Evolutionary conservation across 495 filamentous ascomycete genomes (phyloP).

Genomic region (Hyphodiscus hymeniophilus): DNA sequence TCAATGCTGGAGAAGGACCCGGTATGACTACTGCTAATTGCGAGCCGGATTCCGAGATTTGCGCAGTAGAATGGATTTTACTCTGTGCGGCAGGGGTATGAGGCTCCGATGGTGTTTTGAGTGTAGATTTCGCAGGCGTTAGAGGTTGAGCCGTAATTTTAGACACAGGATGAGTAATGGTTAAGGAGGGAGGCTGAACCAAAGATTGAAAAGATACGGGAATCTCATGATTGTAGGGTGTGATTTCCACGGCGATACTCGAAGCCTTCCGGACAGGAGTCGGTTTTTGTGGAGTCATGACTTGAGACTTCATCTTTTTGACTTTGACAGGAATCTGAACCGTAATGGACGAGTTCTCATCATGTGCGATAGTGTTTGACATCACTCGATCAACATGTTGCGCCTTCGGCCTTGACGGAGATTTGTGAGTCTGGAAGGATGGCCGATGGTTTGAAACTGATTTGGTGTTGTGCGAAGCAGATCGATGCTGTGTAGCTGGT

Average conservation of each 20-base stretch:
- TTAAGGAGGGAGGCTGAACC: neutral
- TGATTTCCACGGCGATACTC: conserved; percentile 14
- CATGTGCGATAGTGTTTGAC: conserved; percentile 21
- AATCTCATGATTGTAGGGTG: conserved; percentile 3
- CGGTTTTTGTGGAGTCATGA: conserved; percentile 6
- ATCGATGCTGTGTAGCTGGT: conserved; percentile 10
- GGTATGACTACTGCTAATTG: conserved; percentile 17
- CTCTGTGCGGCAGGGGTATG: neutral
- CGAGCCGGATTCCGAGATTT: neutral
- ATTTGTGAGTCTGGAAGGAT: conserved; percentile 14
- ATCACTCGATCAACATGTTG: conserved; percentile 7
- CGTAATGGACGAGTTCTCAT: conserved; percentile 23
- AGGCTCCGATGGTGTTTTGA: neutral
- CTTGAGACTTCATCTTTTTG: neutral
- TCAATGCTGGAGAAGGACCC: conserved; percentile 9
- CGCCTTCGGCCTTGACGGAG: conserved; percentile 18
- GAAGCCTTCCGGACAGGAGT: conserved; percentile 5
- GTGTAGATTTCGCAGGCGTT: too few relatives aligned
- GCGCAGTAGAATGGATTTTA: neutral
- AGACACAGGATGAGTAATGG: neutral
- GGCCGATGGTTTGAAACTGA: conserved; percentile 9
- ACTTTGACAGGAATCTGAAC: conserved; percentile 19
- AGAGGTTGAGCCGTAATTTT: neutral
- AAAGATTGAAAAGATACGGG: neutral
- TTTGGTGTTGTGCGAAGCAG: too few relatives aligned